These are phyloP conservation scores for Hagleromyces aurorensis DNA, from an alignment of 805 yeast genomes.

Conservation along the genomic window DNA sequence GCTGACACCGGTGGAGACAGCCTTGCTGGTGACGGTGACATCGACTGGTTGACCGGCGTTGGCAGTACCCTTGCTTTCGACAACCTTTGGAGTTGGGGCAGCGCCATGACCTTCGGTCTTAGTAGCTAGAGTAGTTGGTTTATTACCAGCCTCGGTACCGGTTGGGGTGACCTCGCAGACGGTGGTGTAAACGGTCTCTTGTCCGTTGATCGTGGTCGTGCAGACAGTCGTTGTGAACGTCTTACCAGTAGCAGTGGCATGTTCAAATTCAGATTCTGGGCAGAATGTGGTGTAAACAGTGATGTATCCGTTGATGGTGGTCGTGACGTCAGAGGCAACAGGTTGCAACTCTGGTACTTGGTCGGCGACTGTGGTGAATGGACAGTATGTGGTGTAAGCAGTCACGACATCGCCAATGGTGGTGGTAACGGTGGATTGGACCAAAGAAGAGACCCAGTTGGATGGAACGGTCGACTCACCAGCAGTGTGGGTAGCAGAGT, in stretches of 20 bases:
- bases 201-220: slow-evolving; percentile 8
- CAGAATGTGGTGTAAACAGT: slow-evolving; percentile 10
- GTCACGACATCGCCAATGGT: slow-evolving; percentile 9
- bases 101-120: neutral
- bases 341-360: too few relatives aligned
- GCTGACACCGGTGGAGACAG: slow-evolving; percentile 2
- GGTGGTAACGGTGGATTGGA: slow-evolving; percentile 6
- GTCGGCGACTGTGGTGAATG: slow-evolving; percentile 5
- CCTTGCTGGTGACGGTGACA: neutral
- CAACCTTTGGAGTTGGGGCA: neutral
- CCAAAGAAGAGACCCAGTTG: slow-evolving; percentile 7
- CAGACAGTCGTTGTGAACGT: slow-evolving; percentile 5
- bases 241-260: slow-evolving; percentile 4
- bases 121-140: neutral
- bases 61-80: slow-evolving; percentile 1
- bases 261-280: slow-evolving; percentile 7
- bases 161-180: slow-evolving; percentile 5
- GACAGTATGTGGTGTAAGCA: slow-evolving; percentile 12
- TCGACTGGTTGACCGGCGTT: neutral
- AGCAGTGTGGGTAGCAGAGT: slow-evolving; percentile 10
- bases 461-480: slow-evolving; percentile 5
- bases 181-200: slow-evolving; percentile 9
- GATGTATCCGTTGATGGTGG: slow-evolving; percentile 6
- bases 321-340: slow-evolving; percentile 7
- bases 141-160: neutral